Base-by-base conservation (phyloP, 305 asterid genomes). In the Stenogyne calaminthoides region DNA sequence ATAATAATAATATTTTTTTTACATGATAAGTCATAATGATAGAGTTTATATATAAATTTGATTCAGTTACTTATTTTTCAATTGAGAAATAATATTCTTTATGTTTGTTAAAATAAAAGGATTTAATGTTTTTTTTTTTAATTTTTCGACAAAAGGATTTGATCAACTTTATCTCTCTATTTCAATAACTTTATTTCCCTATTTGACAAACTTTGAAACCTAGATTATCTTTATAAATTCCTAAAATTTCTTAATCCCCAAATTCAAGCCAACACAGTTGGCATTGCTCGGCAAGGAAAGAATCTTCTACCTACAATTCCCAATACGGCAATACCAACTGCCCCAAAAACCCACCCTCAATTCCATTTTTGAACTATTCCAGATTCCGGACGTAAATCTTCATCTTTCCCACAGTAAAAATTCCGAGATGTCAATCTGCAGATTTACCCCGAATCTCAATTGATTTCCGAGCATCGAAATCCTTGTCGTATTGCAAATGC, bases 401-500 rank as follows among this genome's bases (percentile, higher is more conserved):
- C 36, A 25, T 29, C 58, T 5, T 16, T 22, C 27, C 39, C 2
- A 54, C 82, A 60, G 74, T 70, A 55, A 69, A 61, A 47, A 3
- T 25, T 46, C 37, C 44, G 11, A 15, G 29, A 7, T 40, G 56
- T 67, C 42, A 46, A 37, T 25, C 64, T 10, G 34, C n/a, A 51
- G 40, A 25, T 11, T 75, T 20, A 25, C 55, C 68, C 77, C 57
- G 47, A 29, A 47, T 52, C 18, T 58, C 72, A 11, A 61, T 67
- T 49, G 58, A 75, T 71, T 40, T 54, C 49, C 6, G 61, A 57
- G 82, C 34, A 67, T 74, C 82, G n/a, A 67, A 44, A 67, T 61
- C 68, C 71, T 54, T 80, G 86, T 82, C 80, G 83, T 70, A 55
- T 55, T 47, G 82, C 76, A 15, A 75, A 65, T 55, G 73, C 70